Base-by-base conservation (phyloP, 768 basidiomycete species). In the Termitomyces sp. region DNA sequence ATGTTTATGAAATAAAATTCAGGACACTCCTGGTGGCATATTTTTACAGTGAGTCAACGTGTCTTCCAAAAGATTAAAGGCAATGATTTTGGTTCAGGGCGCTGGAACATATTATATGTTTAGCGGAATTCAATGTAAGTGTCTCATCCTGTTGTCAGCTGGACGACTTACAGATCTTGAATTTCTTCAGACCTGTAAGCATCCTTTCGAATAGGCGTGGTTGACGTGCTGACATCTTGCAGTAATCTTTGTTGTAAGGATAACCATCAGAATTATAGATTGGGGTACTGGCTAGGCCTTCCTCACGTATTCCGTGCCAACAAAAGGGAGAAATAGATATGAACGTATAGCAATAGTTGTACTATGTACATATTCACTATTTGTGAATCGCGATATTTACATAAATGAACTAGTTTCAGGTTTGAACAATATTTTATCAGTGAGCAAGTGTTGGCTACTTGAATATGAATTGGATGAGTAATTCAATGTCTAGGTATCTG, bases 11-110 rank as follows among this genome's bases (percentile, higher is more conserved):
- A 37, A 38, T 12, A 23, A n/a, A n/a, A n/a, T 1, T 9, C 54
- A 84, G 84, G 86, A 11, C 87, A 89, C 62, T 81, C 86, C 11
- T 89, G 86, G 86, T 89, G 86, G 86, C 87, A 89, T 70, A 62
- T 87, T 31, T 69, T 89, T 16, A 87, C 86, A 14, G 85, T 84
- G 58, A 61, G 81, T 53, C 11, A 51, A 25, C 52, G 25, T 23
- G 25, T 29, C 8, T 32, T 29, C 12, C n/a, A 21, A 14, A 34
- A 47, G 5, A 31, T 12, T 35, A 44, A 25, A 32, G 8, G 31
- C 3, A n/a, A 21, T 56, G 54, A 53, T 42, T 27, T n/a, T 21
- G 12, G 32, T 38, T 19, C 40, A 81, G 80, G 82, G 79, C 16
- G 70, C 73, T 46, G 82, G 81, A 49, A 75, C 77, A 1, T 80